Conservation (phyloP, 164 flowering plant genomes). For the Vitis rupestris region DNA sequence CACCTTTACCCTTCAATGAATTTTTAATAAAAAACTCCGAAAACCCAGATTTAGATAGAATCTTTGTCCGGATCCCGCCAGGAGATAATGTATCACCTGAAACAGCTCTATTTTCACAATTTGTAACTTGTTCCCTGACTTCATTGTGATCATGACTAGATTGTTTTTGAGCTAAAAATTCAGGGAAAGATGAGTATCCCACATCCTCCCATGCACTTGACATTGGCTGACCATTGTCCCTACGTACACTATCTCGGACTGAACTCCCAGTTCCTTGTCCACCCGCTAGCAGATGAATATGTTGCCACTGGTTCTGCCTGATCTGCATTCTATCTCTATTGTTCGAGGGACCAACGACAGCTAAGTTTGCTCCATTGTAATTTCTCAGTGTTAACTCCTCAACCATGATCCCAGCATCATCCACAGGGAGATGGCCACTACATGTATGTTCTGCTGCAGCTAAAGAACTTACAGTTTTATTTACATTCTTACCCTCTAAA, state of each 20-base stretch:
- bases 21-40: conserved; percentile 70
- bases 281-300: conserved; percentile 42
- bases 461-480: conserved; percentile 18
- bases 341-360: conserved; percentile 44
- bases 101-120: conserved; percentile 22
- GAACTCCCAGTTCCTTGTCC: conserved; percentile 43
- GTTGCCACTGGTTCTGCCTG: conserved; percentile 47
- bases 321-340: conserved; percentile 30
- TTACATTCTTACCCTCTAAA: conserved; percentile 38
- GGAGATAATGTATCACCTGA: conserved; percentile 24
- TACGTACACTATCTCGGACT: conserved; percentile 18
- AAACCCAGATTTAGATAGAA: conserved; percentile 70
- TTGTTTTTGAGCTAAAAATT: conserved; percentile 30
- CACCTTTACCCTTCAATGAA: conserved; percentile 76
- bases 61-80: conserved; percentile 62
- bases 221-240: conserved; percentile 23
- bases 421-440: conserved; percentile 30
- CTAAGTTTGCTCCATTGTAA: conserved; percentile 33
- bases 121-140: conserved; percentile 16
- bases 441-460: conserved; percentile 33
- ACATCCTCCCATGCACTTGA: conserved; percentile 29
- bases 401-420: conserved; percentile 51
- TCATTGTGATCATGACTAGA: conserved; percentile 19
- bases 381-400: conserved; percentile 68
- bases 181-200: conserved; percentile 26